phyloP scores from a whole-genome alignment of 2,329 filamentous ascomycete genomes.

The Paracoccidioides lutzii region DNA sequence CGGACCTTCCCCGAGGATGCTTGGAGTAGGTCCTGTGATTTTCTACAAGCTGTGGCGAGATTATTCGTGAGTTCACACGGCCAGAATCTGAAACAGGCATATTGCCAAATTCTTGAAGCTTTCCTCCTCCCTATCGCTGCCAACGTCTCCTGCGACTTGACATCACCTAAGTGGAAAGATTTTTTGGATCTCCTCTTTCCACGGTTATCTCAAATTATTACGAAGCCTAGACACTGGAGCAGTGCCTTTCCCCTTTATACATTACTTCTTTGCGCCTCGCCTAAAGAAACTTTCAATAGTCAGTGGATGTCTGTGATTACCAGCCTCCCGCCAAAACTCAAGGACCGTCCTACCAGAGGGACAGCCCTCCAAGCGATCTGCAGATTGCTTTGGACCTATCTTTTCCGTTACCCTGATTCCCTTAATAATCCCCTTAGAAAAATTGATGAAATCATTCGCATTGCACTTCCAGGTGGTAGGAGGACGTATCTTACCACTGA shows the following conservation, averaged over 20 bases:
- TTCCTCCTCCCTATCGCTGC: constrained; percentile 78
- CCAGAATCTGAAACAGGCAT: constrained; percentile 80
- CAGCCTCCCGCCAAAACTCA: constrained; percentile 65
- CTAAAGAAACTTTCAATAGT: constrained; percentile 65
- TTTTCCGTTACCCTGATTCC: constrained; percentile 70
- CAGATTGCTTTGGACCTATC: constrained; percentile 82
- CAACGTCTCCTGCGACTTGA: constrained; percentile 63
- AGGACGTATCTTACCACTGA: constrained; percentile 74
- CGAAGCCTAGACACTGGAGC: constrained; percentile 85
- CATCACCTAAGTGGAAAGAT: constrained; percentile 71
- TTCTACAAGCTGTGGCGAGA: constrained; percentile 66
- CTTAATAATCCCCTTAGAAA: constrained; percentile 57
- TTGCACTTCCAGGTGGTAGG: constrained; percentile 70
- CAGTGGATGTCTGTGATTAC: constrained; percentile 80
- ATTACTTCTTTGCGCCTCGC: constrained; percentile 76
- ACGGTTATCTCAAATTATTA: constrained; percentile 68
- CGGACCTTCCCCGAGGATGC: constrained; percentile 58
- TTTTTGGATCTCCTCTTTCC: constrained; percentile 68
- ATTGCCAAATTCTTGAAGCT: constrained; percentile 81
- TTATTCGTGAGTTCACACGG: constrained; percentile 79
- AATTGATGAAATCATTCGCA: constrained; percentile 75
- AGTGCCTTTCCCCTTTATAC: constrained; percentile 80
- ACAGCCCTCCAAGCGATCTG: constrained; percentile 81
- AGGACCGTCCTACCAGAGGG: constrained; percentile 66
- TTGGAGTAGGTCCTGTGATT: constrained; percentile 82